Conservation (phyloP, 2,329 filamentous ascomycete genomes). For the Plenodomus tracheiphilus region DNA sequence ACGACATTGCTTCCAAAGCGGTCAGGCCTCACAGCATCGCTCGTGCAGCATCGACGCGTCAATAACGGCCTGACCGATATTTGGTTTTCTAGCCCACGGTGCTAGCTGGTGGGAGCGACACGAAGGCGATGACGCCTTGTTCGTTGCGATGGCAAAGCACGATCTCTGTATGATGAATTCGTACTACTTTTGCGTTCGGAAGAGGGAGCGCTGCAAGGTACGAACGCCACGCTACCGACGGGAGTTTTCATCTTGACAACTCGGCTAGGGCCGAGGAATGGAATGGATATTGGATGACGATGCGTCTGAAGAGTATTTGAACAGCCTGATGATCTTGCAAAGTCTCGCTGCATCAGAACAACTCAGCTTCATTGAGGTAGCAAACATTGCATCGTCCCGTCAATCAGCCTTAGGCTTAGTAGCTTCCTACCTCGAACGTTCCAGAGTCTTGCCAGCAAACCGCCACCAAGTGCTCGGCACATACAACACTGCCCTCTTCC, state of each 20-base stretch:
- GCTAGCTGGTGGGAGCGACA: not conserved
- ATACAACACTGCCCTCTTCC: too few species aligned
- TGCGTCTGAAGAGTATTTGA: conserved; percentile 2
- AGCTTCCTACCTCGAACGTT: too few species aligned
- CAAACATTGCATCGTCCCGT: not conserved
- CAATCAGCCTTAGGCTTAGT: too few species aligned
- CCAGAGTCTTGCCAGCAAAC: too few species aligned
- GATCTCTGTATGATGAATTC: conserved; percentile 1
- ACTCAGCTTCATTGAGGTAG: not conserved
- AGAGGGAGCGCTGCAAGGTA: conserved; percentile 4
- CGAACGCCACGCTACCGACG: conserved; percentile 19
- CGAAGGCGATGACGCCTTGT: too few species aligned
- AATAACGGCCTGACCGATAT: conserved; percentile 9
- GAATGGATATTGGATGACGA: too few species aligned
- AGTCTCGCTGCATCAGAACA: conserved; percentile 1
- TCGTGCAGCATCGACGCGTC: conserved; percentile 8
- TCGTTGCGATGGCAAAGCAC: conserved; percentile 8
- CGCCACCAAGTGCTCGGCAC: too few species aligned
- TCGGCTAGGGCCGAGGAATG: conserved; percentile 9
- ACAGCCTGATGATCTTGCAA: conserved; percentile 1
- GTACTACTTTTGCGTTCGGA: conserved; percentile 7
- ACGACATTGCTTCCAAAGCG: conserved; percentile 4
- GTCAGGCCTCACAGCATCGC: conserved; percentile 3
- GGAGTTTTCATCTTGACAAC: conserved; percentile 22
- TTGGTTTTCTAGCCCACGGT: not conserved